Evolutionary conservation across 2,329 filamentous ascomycete genomes (phyloP).

Genomic region (Phoma sp.): DNA sequence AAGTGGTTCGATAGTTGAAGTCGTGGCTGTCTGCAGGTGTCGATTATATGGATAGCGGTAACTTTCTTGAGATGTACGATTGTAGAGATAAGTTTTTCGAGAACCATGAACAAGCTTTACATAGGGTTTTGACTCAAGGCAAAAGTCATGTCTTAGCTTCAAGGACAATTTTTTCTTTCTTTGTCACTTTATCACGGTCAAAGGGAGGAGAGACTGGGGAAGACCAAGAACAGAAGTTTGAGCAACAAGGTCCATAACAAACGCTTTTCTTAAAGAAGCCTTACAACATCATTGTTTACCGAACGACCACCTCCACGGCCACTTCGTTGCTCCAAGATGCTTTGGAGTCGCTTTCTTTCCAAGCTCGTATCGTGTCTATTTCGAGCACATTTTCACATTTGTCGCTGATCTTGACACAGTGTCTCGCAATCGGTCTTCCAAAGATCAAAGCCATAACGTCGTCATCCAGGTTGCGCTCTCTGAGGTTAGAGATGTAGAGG

Average conservation of each 20-base stretch:
- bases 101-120: not conserved
- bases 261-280: not conserved
- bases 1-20: no score
- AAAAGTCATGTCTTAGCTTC: not conserved
- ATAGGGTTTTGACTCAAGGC: not conserved
- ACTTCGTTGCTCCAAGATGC: constrained; percentile 74
- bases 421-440: constrained; percentile 70
- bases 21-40: no score
- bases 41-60: not conserved
- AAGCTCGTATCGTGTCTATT: constrained; percentile 78
- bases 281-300: constrained; percentile 19
- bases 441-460: constrained; percentile 78
- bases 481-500: constrained; percentile 76
- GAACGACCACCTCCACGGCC: constrained; percentile 41
- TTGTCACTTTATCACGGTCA: not conserved
- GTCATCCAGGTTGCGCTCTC: constrained; percentile 63
- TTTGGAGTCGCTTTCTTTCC: constrained; percentile 73
- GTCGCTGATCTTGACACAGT: constrained; percentile 67
- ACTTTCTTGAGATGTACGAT: no score
- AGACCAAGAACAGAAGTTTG: no score
- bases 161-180: not conserved
- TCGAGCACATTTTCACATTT: constrained; percentile 69
- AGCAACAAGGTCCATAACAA: not conserved
- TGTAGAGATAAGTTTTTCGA: no score
- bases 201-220: not conserved